These are phyloP conservation scores for Triticum dicoccoides DNA, from an alignment of 176 grass and related monocot species.

Conservation along the genomic window DNA sequence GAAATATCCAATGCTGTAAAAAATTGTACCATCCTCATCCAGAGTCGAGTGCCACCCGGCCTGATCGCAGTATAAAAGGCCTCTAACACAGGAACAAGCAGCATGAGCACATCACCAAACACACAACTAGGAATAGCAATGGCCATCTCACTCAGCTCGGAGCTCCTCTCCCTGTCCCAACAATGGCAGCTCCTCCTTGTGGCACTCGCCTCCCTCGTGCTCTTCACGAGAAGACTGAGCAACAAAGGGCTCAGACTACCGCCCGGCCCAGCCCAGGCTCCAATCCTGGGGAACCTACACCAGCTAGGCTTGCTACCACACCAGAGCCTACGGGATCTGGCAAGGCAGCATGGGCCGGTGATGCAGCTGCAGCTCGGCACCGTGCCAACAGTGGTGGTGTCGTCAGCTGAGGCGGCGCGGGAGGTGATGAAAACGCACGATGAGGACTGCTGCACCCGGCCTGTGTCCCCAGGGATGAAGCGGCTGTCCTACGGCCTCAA, in stretches of 20 bases:
- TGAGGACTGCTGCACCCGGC: slow-evolving; percentile 31
- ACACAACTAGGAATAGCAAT: background rate
- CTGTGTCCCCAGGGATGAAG: background rate
- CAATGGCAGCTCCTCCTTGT: background rate
- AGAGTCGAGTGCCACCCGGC: no score
- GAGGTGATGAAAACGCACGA: slow-evolving; percentile 51
- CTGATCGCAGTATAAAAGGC: no score
- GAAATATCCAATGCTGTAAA: no score
- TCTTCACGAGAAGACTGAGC: background rate
- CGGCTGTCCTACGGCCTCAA: slow-evolving; percentile 10
- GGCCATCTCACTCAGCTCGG: background rate
- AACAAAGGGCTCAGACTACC: slow-evolving; percentile 19
- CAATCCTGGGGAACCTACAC: slow-evolving; percentile 44
- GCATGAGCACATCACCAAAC: no score
- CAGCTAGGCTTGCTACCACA: slow-evolving; percentile 46
- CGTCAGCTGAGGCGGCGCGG: slow-evolving; percentile 35
- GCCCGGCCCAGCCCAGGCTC: slow-evolving; percentile 32
- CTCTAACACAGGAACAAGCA: no score
- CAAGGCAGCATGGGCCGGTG: slow-evolving; percentile 26
- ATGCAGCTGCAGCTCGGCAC: slow-evolving; percentile 48
- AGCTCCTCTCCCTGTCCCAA: background rate
- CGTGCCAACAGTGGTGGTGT: slow-evolving; percentile 40
- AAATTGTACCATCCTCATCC: no score
- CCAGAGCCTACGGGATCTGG: slow-evolving; percentile 29
- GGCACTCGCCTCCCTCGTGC: background rate